These are phyloP conservation scores for Earliella scabrosa DNA, from an alignment of 1,284 basidiomycete genomes.

Conservation along the genomic window DNA sequence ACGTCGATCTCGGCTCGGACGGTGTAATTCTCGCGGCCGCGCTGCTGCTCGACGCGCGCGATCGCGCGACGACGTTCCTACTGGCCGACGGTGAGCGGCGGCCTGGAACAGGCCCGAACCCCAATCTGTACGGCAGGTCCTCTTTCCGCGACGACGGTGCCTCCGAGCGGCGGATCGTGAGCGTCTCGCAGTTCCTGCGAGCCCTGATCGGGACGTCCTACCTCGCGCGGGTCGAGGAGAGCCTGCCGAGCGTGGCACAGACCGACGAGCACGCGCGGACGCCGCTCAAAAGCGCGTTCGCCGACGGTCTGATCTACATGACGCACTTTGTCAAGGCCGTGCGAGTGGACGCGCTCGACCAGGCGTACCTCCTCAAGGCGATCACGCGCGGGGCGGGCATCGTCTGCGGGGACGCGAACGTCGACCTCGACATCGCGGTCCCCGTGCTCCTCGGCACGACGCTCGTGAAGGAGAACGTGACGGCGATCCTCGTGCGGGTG, in stretches of 20 bases:
- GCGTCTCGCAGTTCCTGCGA: conserved; percentile 9
- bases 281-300: conserved; percentile 18
- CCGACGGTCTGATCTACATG: conserved; percentile 30
- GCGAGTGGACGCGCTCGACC: conserved; percentile 25
- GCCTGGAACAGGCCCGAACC: background rate
- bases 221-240: background rate
- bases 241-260: background rate
- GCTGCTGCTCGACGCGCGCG: conserved; percentile 20
- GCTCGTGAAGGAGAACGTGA: conserved; percentile 17
- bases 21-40: conserved; percentile 16
- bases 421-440: conserved; percentile 30
- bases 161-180: background rate
- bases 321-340: conserved; percentile 37
- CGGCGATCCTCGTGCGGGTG: conserved; percentile 32
- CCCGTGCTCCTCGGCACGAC: background rate
- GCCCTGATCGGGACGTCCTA: background rate
- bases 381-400: conserved; percentile 34
- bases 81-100: background rate
- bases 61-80: conserved; percentile 10
- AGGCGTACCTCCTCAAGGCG: conserved; percentile 24
- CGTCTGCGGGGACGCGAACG: conserved; percentile 27
- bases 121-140: background rate
- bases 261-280: background rate
- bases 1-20: conserved; percentile 19
- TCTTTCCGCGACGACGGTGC: too few relatives aligned